A percentile compares a stretch with the other conserved stretches of the same genome.
Conservation (phyloP, 225 moss, liverwort and hornwort species). For the Takakia lepidozioides region DNA sequence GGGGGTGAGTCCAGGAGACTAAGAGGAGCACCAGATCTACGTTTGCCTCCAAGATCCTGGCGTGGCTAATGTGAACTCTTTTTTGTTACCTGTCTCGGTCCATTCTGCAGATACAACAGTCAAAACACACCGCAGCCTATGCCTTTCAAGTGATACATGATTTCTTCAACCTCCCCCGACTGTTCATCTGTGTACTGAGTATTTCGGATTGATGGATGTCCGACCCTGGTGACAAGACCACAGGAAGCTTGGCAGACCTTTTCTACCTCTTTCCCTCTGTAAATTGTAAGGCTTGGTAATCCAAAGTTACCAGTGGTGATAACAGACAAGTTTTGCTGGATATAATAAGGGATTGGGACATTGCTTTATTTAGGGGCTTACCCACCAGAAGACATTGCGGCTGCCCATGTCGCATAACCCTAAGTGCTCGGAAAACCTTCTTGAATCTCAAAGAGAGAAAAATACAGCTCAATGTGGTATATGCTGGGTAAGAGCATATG, state of each 20-base stretch:
- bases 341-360: no score
- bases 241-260: constrained; percentile 2
- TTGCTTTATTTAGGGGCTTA: no score
- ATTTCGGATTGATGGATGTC: constrained; percentile 10
- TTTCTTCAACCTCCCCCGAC: constrained; percentile 21
- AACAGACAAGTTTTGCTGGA: constrained; percentile 15
- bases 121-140: constrained; percentile 8
- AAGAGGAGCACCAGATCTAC: constrained; percentile 19
- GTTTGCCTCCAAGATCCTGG: constrained; percentile 24
- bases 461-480: no score
- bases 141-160: constrained; percentile 16
- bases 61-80: constrained; percentile 19
- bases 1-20: constrained; percentile 11
- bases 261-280: constrained; percentile 6
- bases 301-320: constrained; percentile 5
- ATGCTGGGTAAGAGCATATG: no score
- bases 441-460: no score
- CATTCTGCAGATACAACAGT: constrained; percentile 16
- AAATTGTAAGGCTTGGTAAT: constrained; percentile 3
- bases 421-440: no score
- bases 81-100: constrained; percentile 11
- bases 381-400: no score
- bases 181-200: constrained; percentile 2
- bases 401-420: no score
- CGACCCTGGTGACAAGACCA: constrained; percentile 14